Evolutionary conservation across 306 rosid genomes (phyloP).

Genomic region (Prunus persica): DNA sequence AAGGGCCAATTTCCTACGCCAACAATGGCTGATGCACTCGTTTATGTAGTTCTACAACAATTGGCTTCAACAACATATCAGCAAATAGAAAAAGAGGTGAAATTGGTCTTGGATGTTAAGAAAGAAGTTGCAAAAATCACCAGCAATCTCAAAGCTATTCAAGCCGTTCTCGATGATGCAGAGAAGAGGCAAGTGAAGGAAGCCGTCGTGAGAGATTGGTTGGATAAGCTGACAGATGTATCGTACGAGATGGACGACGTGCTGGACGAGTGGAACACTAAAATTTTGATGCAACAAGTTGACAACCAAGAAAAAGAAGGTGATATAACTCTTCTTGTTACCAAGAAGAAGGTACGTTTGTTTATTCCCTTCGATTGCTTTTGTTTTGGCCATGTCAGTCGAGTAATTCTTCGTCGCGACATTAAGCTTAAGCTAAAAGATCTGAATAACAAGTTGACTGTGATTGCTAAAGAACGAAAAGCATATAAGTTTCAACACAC

Average conservation of each 20-base stretch:
- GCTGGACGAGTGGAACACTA: too few species aligned
- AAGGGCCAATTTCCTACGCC: not conserved
- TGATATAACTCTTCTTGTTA: not conserved
- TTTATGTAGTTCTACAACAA: not conserved
- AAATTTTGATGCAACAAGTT: not conserved
- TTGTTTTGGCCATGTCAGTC: not conserved
- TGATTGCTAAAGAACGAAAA: not conserved
- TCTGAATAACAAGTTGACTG: not conserved
- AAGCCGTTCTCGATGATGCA: not conserved
- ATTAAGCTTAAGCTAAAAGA: not conserved
- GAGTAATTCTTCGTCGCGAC: not conserved
- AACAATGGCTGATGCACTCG: slow-evolving; percentile 5
- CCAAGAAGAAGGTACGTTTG: not conserved
- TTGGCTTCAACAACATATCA: not conserved
- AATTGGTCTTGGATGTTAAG: not conserved
- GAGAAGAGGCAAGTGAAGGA: not conserved
- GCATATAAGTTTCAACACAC: not conserved
- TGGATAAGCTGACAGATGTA: not conserved
- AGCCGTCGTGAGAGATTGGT: not conserved
- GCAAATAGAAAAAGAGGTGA: not conserved
- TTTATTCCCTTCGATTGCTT: not conserved
- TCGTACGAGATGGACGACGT: not conserved
- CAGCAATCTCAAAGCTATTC: not conserved
- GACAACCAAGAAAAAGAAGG: too few species aligned
- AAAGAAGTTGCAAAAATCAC: not conserved